Evolutionary conservation across 1,284 basidiomycete genomes (phyloP), one percentile per base, ranked within the genome.

Genomic region (Chondrostereum purpureum): DNA sequence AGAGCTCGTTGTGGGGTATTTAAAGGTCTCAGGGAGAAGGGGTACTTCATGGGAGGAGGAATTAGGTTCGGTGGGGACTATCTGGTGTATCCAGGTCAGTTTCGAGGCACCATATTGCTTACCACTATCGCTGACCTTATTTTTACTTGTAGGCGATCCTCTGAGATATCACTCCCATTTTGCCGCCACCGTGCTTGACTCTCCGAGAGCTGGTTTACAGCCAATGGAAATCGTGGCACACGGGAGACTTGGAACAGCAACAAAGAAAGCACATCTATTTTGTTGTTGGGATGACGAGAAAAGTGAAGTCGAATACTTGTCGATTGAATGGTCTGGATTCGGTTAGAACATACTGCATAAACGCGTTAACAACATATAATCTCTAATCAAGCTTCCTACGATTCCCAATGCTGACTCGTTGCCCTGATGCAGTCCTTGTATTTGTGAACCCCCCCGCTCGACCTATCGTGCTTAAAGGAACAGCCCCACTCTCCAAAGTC

Each of bases 121-220:
- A n/a, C n/a, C n/a, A n/a, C n/a, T n/a, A n/a, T n/a, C n/a, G n/a
- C n/a, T n/a, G n/a, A n/a, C 12, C n/a, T n/a, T n/a, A 18, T 40
- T 13, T 39, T 39, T 35, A 4, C 36, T 18, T 4, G 10, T 46
- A 93, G 94, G 94, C 43, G 96, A 99, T 60, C 93, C 94, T 3
- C 66, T 99, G 22, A 77, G 96, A 13, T 99, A 96, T 62, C 96
- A 99, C 58, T 95, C 93, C 1, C 96, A 99, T 64, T 99, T 97
- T 59, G 87, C 88, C 10, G 88, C 87, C 6, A 83, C 88, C 12
- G 87, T 95, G 4, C 65, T 91, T 18, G 75, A 84, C 21, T 79
- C 83, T 0, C 77, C 80, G 1, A 60, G 69, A 5, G 65, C 79
- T 8, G 57, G 72, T 0, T 70, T 98, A 44, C 72, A 75, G 33